Percentiles rank a stretch among this genome's conserved stretches.
These are phyloP conservation scores for Epicoccum sorghinum DNA, from an alignment of 2,329 filamentous ascomycete genomes.

Conservation along the genomic window DNA sequence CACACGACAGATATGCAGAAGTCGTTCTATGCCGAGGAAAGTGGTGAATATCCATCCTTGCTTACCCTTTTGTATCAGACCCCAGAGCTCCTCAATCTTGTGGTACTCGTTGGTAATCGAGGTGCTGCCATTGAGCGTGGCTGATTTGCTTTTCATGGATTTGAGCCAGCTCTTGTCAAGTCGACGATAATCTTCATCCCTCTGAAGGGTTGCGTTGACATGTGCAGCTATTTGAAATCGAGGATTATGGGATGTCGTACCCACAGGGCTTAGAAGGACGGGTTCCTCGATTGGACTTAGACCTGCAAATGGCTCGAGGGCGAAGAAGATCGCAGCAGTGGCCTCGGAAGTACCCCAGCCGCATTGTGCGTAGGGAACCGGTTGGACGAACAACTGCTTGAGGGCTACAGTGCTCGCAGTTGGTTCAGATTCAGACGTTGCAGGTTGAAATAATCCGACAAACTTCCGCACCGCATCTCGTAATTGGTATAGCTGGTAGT, in stretches of 20 bases:
- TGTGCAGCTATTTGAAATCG: too few species aligned
- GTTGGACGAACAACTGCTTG: neutral
- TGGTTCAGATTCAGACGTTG: neutral
- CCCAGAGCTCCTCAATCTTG: slow-evolving; percentile 7
- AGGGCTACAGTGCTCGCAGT: neutral
- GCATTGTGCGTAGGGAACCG: neutral
- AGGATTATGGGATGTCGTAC: too few species aligned
- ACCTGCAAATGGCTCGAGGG: slow-evolving; percentile 15
- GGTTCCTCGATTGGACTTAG: neutral
- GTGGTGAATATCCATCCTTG: slow-evolving; percentile 1
- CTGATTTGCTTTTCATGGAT: neutral
- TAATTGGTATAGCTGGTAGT: slow-evolving; percentile 10
- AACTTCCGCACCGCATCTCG: slow-evolving; percentile 15
- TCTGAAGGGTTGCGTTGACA: neutral
- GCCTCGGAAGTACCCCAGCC: slow-evolving; percentile 13
- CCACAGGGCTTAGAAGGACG: too few species aligned
- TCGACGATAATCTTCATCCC: neutral
- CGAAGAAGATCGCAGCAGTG: slow-evolving; percentile 10
- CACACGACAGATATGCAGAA: slow-evolving; percentile 18
- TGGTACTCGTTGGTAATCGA: neutral
- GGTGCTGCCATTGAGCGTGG: neutral
- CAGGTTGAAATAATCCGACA: neutral
- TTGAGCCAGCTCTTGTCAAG: slow-evolving; percentile 2
- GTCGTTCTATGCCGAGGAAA: slow-evolving; percentile 12
- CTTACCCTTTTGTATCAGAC: slow-evolving; percentile 1